A percentile compares a stretch with the other conserved stretches of the same genome.
These are phyloP conservation scores for Calocera cornea DNA, from an alignment of 768 basidiomycete species.

Conservation along the genomic window DNA sequence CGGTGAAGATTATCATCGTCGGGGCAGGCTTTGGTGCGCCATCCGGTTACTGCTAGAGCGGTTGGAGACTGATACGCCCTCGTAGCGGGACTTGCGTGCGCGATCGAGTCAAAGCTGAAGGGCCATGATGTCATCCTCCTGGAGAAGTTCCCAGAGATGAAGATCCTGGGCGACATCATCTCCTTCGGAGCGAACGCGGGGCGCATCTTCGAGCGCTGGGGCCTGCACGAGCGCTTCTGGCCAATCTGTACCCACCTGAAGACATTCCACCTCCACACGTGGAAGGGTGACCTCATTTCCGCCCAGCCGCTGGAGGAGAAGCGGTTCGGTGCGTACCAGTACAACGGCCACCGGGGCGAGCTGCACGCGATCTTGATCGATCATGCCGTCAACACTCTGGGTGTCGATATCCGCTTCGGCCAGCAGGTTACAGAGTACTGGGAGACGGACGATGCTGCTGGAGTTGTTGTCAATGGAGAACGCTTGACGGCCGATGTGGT, in stretches of 20 bases:
- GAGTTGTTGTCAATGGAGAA: slow-evolving; percentile 15
- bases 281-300: slow-evolving; percentile 16
- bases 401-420: slow-evolving; percentile 17
- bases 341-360: slow-evolving; percentile 22
- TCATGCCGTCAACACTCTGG: slow-evolving; percentile 15
- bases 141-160: slow-evolving; percentile 16
- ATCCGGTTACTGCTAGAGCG: background rate
- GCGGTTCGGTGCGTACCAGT: slow-evolving; percentile 15
- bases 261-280: slow-evolving; percentile 16
- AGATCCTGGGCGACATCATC: slow-evolving; percentile 15
- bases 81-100: slow-evolving; percentile 20
- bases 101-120: slow-evolving; percentile 21
- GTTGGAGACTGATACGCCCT: background rate
- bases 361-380: slow-evolving; percentile 16
- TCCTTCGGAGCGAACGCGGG: slow-evolving; percentile 18
- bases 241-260: slow-evolving; percentile 14
- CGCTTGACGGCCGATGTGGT: slow-evolving; percentile 17
- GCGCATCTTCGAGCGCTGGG: slow-evolving; percentile 18
- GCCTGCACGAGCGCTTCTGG: slow-evolving; percentile 16
- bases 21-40: background rate
- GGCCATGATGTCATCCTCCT: slow-evolving; percentile 18
- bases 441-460: slow-evolving; percentile 13
- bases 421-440: slow-evolving; percentile 16
- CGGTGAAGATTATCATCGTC: background rate
- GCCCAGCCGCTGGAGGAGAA: slow-evolving; percentile 15